Evolutionary conservation across 768 basidiomycete species (phyloP).

Genomic region (Lactarius tabidus): DNA sequence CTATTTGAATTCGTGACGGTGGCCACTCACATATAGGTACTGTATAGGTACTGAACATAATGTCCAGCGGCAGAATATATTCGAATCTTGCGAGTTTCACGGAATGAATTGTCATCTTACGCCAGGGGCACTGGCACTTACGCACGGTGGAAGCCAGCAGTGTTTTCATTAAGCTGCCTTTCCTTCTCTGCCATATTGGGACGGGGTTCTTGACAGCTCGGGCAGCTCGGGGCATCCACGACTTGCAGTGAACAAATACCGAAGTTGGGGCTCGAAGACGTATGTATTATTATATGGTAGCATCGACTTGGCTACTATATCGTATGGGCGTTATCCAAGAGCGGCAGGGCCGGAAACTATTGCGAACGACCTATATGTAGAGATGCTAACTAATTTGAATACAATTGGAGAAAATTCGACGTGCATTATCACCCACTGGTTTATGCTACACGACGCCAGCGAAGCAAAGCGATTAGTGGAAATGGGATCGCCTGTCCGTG

Average conservation of each 20-base stretch:
- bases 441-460: slow-evolving; percentile 16
- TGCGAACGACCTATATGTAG: slow-evolving; percentile 2
- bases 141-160: background rate
- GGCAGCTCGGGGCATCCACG: background rate
- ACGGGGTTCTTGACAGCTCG: background rate
- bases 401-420: slow-evolving; percentile 10
- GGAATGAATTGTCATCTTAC: background rate
- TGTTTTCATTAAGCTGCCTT: background rate
- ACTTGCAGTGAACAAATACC: background rate
- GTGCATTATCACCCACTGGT: slow-evolving; percentile 4
- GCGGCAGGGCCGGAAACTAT: background rate
- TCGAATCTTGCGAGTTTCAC: background rate
- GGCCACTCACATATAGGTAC: background rate
- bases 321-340: background rate
- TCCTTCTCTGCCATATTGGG: background rate
- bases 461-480: slow-evolving; percentile 15
- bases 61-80: background rate
- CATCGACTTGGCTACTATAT: background rate
- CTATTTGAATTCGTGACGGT: background rate
- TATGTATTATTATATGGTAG: slow-evolving; percentile 7
- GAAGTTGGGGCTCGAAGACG: background rate
- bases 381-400: slow-evolving; percentile 17
- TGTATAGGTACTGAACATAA: background rate
- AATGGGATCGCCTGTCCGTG: background rate
- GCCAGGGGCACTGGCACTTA: background rate